phyloP scores from a whole-genome alignment of 106 monocot genomes.

The Dendrobium officinale region DNA sequence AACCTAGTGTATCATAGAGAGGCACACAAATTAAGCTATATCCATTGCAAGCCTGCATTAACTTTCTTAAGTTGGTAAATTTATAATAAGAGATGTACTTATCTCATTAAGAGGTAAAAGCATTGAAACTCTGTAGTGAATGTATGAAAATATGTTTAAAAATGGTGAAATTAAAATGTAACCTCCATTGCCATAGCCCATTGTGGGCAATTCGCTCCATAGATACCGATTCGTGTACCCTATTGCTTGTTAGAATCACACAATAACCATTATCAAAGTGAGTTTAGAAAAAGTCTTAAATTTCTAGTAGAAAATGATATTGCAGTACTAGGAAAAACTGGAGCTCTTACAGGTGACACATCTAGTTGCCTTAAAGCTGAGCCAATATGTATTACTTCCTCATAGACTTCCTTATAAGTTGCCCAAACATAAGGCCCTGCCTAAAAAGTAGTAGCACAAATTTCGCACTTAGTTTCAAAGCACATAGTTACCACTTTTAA shows the following conservation, averaged over 20 bases:
- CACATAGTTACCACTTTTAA: neutral
- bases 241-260: slow-evolving; percentile 12
- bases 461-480: neutral
- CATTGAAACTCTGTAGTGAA: neutral
- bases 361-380: slow-evolving; percentile 74
- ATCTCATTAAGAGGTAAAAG: neutral
- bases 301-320: neutral
- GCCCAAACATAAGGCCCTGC: slow-evolving; percentile 79
- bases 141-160: neutral
- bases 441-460: slow-evolving; percentile 22
- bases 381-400: slow-evolving; percentile 68
- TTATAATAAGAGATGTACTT: neutral
- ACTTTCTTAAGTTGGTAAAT: neutral
- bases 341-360: slow-evolving; percentile 48
- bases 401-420: slow-evolving; percentile 67
- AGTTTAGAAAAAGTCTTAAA: slow-evolving; percentile 4
- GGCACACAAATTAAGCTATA: slow-evolving; percentile 89
- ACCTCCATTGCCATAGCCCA: slow-evolving; percentile 92
- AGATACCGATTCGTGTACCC: slow-evolving; percentile 84
- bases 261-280: no score
- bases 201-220: slow-evolving; percentile 90
- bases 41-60: slow-evolving; percentile 89
- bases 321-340: neutral
- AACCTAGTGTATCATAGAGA: slow-evolving; percentile 90
- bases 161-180: neutral